Evolutionary conservation across 2,329 filamentous ascomycete genomes (phyloP).

Genomic region (Sclerotinia nivalis): DNA sequence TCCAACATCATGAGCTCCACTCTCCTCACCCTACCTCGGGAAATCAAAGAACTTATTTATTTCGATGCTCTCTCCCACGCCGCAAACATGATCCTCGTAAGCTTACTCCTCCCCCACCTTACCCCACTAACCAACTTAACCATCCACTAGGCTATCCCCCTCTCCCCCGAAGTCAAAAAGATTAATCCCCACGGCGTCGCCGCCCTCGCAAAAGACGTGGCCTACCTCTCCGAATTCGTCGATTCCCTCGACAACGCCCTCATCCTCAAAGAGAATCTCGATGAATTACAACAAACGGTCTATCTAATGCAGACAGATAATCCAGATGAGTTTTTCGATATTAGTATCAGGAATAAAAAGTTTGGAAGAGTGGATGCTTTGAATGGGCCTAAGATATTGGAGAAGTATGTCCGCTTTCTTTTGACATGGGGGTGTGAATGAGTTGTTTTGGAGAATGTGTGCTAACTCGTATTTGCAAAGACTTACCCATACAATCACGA

Average conservation of each 20-base stretch:
- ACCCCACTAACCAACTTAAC: conserved; percentile 10
- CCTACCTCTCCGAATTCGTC: conserved; percentile 84
- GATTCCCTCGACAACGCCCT: conserved; percentile 78
- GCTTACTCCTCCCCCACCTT: conserved; percentile 32
- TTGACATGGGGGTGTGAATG: not conserved
- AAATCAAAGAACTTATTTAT: conserved; percentile 97
- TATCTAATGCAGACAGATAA: conserved; percentile 84
- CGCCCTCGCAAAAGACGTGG: conserved; percentile 78
- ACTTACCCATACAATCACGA: conserved; percentile 63
- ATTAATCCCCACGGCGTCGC: conserved; percentile 87
- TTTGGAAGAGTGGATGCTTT: conserved; percentile 90
- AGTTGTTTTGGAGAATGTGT: not conserved
- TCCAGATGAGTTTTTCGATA: conserved; percentile 95
- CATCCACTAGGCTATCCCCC: conserved; percentile 36
- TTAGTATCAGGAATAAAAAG: conserved; percentile 84
- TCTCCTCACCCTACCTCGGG: conserved; percentile 84
- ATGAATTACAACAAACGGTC: conserved; percentile 91
- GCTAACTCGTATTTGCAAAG: conserved; percentile 43
- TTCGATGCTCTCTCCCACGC: conserved; percentile 94
- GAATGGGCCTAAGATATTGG: conserved; percentile 84
- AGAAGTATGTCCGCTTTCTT: conserved; percentile 66
- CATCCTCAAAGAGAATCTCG: conserved; percentile 85
- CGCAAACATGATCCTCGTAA: conserved; percentile 76
- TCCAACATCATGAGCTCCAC: conserved; percentile 97
- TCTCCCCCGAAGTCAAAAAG: conserved; percentile 75